These are phyloP conservation scores for Kickxella alabastrina DNA, from an alignment of 192 early-diverging fungal species.

Conservation along the genomic window DNA sequence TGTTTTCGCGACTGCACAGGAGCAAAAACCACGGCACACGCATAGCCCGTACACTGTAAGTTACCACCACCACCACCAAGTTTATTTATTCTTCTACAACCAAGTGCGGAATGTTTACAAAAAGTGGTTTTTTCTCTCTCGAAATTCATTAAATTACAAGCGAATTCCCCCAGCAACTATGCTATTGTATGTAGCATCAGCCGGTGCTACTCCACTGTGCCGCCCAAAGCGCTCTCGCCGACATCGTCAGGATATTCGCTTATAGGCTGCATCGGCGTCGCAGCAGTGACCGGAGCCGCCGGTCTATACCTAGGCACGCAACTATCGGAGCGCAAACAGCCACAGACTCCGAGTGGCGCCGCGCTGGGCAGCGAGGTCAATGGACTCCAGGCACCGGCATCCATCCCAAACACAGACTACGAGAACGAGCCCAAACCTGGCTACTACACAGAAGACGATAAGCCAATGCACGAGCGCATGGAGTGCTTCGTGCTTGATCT, in stretches of 20 bases:
- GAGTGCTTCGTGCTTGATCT: slow-evolving; percentile 70
- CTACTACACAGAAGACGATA: slow-evolving; percentile 23
- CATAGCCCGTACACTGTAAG: slow-evolving; percentile 4
- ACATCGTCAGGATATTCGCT: slow-evolving; percentile 3
- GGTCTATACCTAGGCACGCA: slow-evolving; percentile 3
- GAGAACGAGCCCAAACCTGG: slow-evolving; percentile 18
- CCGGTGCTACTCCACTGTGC: slow-evolving; percentile 2
- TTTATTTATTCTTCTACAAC: neutral
- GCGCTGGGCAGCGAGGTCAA: slow-evolving; percentile 24
- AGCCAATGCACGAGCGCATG: slow-evolving; percentile 80
- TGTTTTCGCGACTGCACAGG: slow-evolving; percentile 4
- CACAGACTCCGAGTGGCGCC: neutral
- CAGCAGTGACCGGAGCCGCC: slow-evolving; percentile 2
- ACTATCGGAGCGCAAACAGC: neutral
- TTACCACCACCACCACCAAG: neutral
- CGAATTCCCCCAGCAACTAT: too few relatives aligned
- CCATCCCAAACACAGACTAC: slow-evolving; percentile 38
- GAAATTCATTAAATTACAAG: too few relatives aligned
- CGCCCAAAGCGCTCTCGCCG: neutral
- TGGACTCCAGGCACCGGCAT: slow-evolving; percentile 8
- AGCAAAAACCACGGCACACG: neutral
- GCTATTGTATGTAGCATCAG: too few relatives aligned
- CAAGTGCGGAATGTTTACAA: neutral
- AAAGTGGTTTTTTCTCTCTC: neutral
- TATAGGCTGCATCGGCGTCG: neutral